Conservation (phyloP, 805 yeast species). For the Schwanniomyces occidentalis region DNA sequence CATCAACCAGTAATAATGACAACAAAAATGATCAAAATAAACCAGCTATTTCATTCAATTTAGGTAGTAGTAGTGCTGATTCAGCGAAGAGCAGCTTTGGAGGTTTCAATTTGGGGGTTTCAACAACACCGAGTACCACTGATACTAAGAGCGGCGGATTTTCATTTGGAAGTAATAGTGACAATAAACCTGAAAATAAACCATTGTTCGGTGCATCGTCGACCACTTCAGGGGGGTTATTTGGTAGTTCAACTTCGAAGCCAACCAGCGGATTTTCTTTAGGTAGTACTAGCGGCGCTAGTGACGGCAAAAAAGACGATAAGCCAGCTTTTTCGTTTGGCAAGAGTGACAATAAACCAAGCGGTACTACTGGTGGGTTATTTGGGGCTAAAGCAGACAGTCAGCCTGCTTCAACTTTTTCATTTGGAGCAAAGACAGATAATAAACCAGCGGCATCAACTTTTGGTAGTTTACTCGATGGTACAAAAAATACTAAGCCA, state of each 20-base stretch:
- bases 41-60: conserved; percentile 3
- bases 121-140: conserved; percentile 1
- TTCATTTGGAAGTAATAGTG: conserved; percentile 1
- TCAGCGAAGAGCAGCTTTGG: conserved; percentile 3
- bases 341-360: not conserved
- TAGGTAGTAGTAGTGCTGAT: not conserved
- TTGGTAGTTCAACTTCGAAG: conserved; percentile 7
- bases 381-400: conserved; percentile 14
- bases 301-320: conserved; percentile 10
- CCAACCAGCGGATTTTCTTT: conserved; percentile 3
- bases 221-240: conserved; percentile 16
- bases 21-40: conserved; percentile 2
- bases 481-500: conserved; percentile 4
- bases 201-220: conserved; percentile 2
- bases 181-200: conserved; percentile 1
- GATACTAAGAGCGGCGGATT: conserved; percentile 3
- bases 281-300: conserved; percentile 8
- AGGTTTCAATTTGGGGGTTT: conserved; percentile 4
- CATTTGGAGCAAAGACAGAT: conserved; percentile 7
- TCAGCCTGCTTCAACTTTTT: conserved; percentile 4
- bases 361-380: conserved; percentile 13
- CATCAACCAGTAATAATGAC: conserved; percentile 4
- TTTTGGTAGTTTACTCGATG: conserved; percentile 3
- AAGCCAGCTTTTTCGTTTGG: conserved; percentile 14
- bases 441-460: conserved; percentile 8